Conservation (phyloP, 495 filamentous ascomycete genomes). For the Penicillium pulvis region DNA sequence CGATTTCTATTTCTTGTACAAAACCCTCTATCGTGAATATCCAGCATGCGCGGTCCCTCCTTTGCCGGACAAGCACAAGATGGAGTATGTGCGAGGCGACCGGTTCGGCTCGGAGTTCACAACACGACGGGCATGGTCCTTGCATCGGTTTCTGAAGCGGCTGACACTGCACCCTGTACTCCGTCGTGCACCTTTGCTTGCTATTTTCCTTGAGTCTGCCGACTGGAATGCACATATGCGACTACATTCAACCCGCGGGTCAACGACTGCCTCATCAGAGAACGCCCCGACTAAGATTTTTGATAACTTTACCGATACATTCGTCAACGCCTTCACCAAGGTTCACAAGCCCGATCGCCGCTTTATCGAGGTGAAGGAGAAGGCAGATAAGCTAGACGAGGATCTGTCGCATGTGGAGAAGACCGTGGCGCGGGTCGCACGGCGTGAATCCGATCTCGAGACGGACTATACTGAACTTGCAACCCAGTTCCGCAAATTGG, state of each 20-base stretch:
- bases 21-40: constrained; percentile 81
- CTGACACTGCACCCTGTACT: constrained; percentile 86
- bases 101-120: constrained; percentile 95
- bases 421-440: constrained; percentile 83
- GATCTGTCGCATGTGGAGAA: constrained; percentile 92
- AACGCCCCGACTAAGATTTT: constrained; percentile 69
- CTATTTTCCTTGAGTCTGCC: constrained; percentile 84
- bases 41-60: constrained; percentile 91
- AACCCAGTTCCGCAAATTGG: constrained; percentile 90
- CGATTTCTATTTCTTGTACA: constrained; percentile 97
- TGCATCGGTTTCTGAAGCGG: constrained; percentile 89
- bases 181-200: constrained; percentile 76
- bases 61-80: constrained; percentile 96
- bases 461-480: constrained; percentile 86
- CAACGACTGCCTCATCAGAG: constrained; percentile 52
- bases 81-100: constrained; percentile 96
- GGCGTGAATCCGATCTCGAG: constrained; percentile 87
- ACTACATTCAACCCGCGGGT: constrained; percentile 63
- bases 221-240: constrained; percentile 98
- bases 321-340: constrained; percentile 96
- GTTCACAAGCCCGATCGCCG: constrained; percentile 92
- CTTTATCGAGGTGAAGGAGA: constrained; percentile 92
- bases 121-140: constrained; percentile 81
- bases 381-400: constrained; percentile 92
- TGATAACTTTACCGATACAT: constrained; percentile 92